A percentile compares a stretch with the other conserved stretches of the same genome.
These are phyloP conservation scores for Lizonia empirigonia DNA, from an alignment of 2,329 filamentous ascomycete species.

Conservation along the genomic window DNA sequence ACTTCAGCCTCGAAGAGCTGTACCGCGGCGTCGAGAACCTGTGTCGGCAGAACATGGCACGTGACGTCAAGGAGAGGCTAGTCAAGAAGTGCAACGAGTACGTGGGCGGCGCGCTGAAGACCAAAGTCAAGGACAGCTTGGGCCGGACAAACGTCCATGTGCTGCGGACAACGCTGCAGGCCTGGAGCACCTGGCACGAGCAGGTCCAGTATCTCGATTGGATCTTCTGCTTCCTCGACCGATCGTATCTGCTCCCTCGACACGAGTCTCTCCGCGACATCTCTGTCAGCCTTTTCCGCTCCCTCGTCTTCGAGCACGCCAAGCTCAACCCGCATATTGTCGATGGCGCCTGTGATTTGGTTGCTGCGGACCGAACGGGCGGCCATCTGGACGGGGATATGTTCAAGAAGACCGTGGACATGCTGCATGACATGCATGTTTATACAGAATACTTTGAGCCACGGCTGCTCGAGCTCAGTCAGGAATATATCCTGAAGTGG, in stretches of 20 bases:
- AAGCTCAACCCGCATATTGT: conserved; percentile 61
- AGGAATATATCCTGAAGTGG: conserved; percentile 71
- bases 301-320: conserved; percentile 60
- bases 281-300: conserved; percentile 76
- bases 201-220: conserved; percentile 80
- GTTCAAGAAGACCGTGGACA: conserved; percentile 76
- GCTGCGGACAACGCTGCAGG: conserved; percentile 63
- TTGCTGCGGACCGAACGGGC: conserved; percentile 71
- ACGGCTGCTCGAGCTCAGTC: conserved; percentile 70
- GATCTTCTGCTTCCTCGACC: conserved; percentile 92
- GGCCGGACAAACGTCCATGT: conserved; percentile 66
- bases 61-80: conserved; percentile 70
- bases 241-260: conserved; percentile 80
- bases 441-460: conserved; percentile 84
- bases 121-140: conserved; percentile 62
- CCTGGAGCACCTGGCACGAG: conserved; percentile 79
- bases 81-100: conserved; percentile 70
- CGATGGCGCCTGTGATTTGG: conserved; percentile 76
- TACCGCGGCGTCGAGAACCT: conserved; percentile 92
- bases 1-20: conserved; percentile 79
- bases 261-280: conserved; percentile 82
- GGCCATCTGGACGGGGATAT: conserved; percentile 63
- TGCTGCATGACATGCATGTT: conserved; percentile 83
- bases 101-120: conserved; percentile 61
- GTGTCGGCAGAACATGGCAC: conserved; percentile 77